phyloP scores from a whole-genome alignment of 352 stramenopile species.

The Phytopythium mirpurense region DNA sequence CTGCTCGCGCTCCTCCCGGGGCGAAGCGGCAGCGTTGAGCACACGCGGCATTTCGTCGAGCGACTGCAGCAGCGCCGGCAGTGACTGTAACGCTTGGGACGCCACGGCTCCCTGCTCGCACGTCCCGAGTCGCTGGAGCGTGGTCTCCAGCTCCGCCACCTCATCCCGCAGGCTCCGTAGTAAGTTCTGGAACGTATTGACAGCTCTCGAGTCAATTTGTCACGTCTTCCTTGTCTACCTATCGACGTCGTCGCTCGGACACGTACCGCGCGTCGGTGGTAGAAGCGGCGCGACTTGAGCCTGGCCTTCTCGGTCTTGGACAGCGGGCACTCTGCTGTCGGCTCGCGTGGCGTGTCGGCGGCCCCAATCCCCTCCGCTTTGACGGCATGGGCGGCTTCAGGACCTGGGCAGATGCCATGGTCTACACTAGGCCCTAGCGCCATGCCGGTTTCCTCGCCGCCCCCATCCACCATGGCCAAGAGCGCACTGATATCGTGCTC shows the following conservation, averaged over 20 bases:
- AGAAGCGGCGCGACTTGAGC: slow-evolving; percentile 5
- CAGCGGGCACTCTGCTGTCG: not conserved
- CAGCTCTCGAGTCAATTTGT: too few species aligned
- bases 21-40: not conserved
- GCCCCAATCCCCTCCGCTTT: too few species aligned
- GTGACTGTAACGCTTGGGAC: not conserved
- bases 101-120: not conserved
- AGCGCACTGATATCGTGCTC: not conserved
- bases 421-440: too few species aligned
- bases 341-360: not conserved
- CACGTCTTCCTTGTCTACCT: too few species aligned
- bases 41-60: not conserved
- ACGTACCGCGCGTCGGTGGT: slow-evolving; percentile 4
- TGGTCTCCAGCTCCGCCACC: not conserved
- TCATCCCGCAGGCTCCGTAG: not conserved
- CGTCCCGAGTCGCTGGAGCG: not conserved
- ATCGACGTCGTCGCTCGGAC: too few species aligned
- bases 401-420: too few species aligned
- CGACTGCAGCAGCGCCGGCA: not conserved
- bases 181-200: not conserved
- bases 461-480: not conserved
- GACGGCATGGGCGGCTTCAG: too few species aligned
- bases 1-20: not conserved
- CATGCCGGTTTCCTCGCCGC: too few species aligned
- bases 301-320: slow-evolving; percentile 4